Conservation (phyloP, 2,329 filamentous ascomycete genomes). For the Zalaria obscura region DNA sequence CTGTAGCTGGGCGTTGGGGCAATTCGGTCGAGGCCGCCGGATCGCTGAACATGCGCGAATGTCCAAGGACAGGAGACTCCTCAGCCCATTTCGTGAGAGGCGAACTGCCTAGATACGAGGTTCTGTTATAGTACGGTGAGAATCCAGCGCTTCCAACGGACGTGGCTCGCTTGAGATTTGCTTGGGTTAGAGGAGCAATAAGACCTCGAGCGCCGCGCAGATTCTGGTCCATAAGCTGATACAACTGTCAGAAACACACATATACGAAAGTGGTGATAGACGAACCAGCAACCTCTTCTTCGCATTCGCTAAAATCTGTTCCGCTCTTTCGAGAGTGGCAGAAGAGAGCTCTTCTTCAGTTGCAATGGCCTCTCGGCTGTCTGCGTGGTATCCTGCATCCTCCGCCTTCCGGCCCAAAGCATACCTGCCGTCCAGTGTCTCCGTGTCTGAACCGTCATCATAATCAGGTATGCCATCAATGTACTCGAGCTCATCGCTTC, state of each 20-base stretch:
- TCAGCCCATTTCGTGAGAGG: background rate
- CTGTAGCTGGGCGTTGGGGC: slow-evolving; percentile 17
- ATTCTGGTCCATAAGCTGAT: slow-evolving; percentile 85
- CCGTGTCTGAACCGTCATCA: slow-evolving; percentile 19
- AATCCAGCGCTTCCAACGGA: slow-evolving; percentile 8
- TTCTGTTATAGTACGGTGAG: background rate
- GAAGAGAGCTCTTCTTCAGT: slow-evolving; percentile 50
- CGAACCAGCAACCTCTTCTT: slow-evolving; percentile 71
- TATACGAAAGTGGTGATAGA: too few relatives aligned
- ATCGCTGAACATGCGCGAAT: slow-evolving; percentile 49
- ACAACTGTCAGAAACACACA: background rate
- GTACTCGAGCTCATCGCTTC: slow-evolving; percentile 29
- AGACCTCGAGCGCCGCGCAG: slow-evolving; percentile 55
- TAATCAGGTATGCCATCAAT: slow-evolving; percentile 14
- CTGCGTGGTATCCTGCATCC: background rate
- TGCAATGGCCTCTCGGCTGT: background rate
- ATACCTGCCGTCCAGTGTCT: slow-evolving; percentile 10
- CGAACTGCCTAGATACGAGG: background rate
- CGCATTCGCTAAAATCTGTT: slow-evolving; percentile 83
- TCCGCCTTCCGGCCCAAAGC: background rate
- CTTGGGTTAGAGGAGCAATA: slow-evolving; percentile 20
- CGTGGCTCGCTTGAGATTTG: slow-evolving; percentile 22
- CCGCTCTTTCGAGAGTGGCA: slow-evolving; percentile 64
- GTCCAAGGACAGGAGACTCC: slow-evolving; percentile 24
- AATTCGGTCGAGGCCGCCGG: slow-evolving; percentile 29